Conservation (phyloP, 208 protist genomes). For the Herpetomonas muscarum region DNA sequence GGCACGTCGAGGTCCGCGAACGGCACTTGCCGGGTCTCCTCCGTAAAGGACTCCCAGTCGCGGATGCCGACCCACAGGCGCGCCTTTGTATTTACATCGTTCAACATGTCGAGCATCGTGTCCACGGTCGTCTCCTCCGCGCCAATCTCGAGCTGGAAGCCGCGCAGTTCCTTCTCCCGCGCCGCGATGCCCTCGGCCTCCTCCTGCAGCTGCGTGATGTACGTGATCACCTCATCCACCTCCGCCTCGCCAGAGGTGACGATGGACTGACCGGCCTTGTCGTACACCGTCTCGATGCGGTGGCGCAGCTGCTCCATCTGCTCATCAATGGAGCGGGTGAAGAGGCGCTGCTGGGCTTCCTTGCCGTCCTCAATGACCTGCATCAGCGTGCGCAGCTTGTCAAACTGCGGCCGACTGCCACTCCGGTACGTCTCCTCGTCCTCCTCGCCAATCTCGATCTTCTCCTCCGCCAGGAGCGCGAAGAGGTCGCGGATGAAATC, state of each 20-base stretch:
- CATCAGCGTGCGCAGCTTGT: constrained; percentile 89
- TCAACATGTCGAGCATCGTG: constrained; percentile 88
- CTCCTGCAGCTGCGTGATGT: constrained; percentile 73
- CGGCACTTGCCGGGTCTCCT: constrained; percentile 45
- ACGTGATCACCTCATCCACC: constrained; percentile 76
- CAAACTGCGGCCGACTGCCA: constrained; percentile 89
- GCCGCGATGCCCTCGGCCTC: constrained; percentile 79
- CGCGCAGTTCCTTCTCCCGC: constrained; percentile 82
- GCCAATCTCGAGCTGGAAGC: constrained; percentile 88
- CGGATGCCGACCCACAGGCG: constrained; percentile 80
- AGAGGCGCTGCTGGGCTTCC: constrained; percentile 88
- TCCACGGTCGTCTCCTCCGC: constrained; percentile 88
- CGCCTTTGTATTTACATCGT: constrained; percentile 90
- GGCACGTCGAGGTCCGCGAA: constrained; percentile 79
- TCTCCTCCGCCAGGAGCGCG: constrained; percentile 82
- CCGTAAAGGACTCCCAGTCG: constrained; percentile 82
- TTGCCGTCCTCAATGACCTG: constrained; percentile 84
- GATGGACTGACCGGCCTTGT: constrained; percentile 83
- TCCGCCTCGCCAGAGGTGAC: constrained; percentile 81
- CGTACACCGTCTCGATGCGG: constrained; percentile 83
- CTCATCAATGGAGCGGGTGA: constrained; percentile 91
- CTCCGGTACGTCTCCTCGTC: constrained; percentile 90
- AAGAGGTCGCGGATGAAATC: constrained; percentile 92
- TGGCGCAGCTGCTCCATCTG: constrained; percentile 89
- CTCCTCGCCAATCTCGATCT: constrained; percentile 80